Evolutionary conservation across 495 filamentous ascomycete species (phyloP), one percentile per base, ranked within the genome.

Genomic region (Cryomyces minteri): DNA sequence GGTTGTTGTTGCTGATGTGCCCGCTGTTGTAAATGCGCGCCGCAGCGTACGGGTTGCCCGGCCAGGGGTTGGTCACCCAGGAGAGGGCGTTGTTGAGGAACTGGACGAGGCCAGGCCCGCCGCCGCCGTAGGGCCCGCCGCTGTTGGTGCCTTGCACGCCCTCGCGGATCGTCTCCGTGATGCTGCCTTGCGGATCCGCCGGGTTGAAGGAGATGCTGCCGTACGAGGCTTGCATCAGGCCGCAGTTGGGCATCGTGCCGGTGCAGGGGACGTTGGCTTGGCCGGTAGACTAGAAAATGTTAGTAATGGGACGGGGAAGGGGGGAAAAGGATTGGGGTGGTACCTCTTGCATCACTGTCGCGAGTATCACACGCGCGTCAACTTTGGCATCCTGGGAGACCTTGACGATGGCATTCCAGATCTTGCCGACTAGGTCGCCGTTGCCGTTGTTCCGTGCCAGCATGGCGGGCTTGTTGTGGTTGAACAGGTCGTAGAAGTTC

Each of bases 281-380:
- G 29, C 44, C 48, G 33, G 33, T 29, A 33, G 48, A 50, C 48
- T 50, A 31, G 5, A 12, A 31, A 41, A 8, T 0, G n/a, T 32
- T 1, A 12, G 25, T 32, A 5, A 1, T 42, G 11, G 2, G 40
- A n/a, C 10, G 40, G 29, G 29, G 10, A 10, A 2, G 40, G 40
- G 29, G 2, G 11, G 9, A 25, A n/a, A n/a, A n/a, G 18, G 18
- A 25, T 1, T 25, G 18, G 18, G 10, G 4, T 10, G 44, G n/a
- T 37, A 51, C 48, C 39, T 48, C 48, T 40, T 51, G 48, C 45
- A 51, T 48, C 5, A 51, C 36, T 6, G 43, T 32, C n/a, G 45
- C 37, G 4, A 51, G 40, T 14, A 51, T 34, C 31, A 51, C 14
- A 4, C 46, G 14, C 5, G 48, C 6, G 31, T 51, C 48, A 5